Percentiles rank a stretch among this genome's conserved stretches.
phyloP scores from a whole-genome alignment of 2,329 filamentous ascomycete species.

The Allantophomopsis lycopodina region DNA sequence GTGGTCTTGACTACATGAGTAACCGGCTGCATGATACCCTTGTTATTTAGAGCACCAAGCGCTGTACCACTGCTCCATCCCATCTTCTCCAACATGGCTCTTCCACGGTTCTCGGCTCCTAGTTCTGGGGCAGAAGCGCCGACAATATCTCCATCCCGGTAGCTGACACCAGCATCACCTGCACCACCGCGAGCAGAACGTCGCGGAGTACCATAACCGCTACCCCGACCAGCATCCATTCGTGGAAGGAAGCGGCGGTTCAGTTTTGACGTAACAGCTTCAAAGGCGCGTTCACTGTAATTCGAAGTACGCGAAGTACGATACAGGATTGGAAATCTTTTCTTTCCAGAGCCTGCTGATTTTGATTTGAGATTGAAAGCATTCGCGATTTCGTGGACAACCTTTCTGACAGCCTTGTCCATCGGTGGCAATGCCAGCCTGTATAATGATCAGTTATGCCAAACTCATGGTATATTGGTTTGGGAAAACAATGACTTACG shows the following conservation, averaged over 20 bases:
- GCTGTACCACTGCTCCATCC: slow-evolving; percentile 84
- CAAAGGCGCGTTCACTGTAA: slow-evolving; percentile 44
- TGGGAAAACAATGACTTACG: slow-evolving; percentile 29
- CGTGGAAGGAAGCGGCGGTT: slow-evolving; percentile 41
- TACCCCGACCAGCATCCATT: slow-evolving; percentile 25
- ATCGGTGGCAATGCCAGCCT: slow-evolving; percentile 73
- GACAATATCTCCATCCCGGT: slow-evolving; percentile 78
- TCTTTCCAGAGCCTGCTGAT: slow-evolving; percentile 60
- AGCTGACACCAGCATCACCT: slow-evolving; percentile 33
- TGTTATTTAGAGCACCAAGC: slow-evolving; percentile 68
- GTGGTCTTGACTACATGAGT: slow-evolving; percentile 75
- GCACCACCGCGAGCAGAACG: slow-evolving; percentile 20
- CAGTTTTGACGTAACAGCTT: slow-evolving; percentile 29
- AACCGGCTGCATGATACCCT: slow-evolving; percentile 79
- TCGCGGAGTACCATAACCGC: slow-evolving; percentile 13
- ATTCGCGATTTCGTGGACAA: slow-evolving; percentile 67
- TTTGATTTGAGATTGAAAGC: slow-evolving; percentile 71
- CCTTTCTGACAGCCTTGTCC: slow-evolving; percentile 62
- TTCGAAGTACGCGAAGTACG: slow-evolving; percentile 54
- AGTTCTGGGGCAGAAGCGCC: slow-evolving; percentile 77
- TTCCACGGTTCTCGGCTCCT: slow-evolving; percentile 67
- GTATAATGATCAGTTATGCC: background rate
- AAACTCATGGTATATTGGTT: background rate
- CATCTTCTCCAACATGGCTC: slow-evolving; percentile 91
- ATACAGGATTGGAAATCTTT: slow-evolving; percentile 63